These are phyloP conservation scores for Mrakia gelida DNA, from an alignment of 768 basidiomycete genomes.

Conservation along the genomic window DNA sequence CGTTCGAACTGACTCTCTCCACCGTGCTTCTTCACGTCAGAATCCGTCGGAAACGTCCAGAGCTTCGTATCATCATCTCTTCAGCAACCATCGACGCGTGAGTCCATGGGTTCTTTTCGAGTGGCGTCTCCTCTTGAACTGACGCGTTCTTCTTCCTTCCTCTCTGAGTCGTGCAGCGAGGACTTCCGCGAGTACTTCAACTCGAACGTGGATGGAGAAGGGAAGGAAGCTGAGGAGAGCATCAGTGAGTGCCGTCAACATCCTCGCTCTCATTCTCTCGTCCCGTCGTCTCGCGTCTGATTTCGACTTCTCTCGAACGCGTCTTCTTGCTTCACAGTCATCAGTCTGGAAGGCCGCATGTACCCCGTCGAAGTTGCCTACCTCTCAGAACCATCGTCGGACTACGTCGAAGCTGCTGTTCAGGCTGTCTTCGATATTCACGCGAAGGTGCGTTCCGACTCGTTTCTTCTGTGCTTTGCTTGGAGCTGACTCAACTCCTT, in stretches of 20 bases:
- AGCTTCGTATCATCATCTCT: constrained; percentile 84
- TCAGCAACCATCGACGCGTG: constrained; percentile 91
- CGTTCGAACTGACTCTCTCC: neutral
- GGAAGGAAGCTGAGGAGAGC: constrained; percentile 27
- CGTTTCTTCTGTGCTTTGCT: too few relatives aligned
- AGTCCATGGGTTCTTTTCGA: constrained; percentile 27
- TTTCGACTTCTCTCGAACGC: neutral
- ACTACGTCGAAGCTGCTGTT: constrained; percentile 30
- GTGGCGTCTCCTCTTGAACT: neutral
- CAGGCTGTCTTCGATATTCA: constrained; percentile 31
- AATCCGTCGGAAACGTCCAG: constrained; percentile 84
- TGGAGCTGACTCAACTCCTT: neutral
- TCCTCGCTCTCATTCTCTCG: neutral
- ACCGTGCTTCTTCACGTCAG: constrained; percentile 48
- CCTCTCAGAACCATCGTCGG: constrained; percentile 21
- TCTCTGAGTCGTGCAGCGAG: constrained; percentile 41
- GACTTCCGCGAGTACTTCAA: constrained; percentile 87
- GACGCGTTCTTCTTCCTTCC: neutral
- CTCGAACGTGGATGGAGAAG: constrained; percentile 30
- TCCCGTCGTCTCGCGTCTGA: too few relatives aligned
- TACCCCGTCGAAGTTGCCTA: constrained; percentile 71
- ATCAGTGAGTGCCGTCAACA: constrained; percentile 16
- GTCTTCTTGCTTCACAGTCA: constrained; percentile 46
- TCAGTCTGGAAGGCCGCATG: constrained; percentile 88
- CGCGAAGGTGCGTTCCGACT: neutral